These are phyloP conservation scores for Gossypium herbaceum DNA, from an alignment of 345 rosid genomes.

Conservation along the genomic window DNA sequence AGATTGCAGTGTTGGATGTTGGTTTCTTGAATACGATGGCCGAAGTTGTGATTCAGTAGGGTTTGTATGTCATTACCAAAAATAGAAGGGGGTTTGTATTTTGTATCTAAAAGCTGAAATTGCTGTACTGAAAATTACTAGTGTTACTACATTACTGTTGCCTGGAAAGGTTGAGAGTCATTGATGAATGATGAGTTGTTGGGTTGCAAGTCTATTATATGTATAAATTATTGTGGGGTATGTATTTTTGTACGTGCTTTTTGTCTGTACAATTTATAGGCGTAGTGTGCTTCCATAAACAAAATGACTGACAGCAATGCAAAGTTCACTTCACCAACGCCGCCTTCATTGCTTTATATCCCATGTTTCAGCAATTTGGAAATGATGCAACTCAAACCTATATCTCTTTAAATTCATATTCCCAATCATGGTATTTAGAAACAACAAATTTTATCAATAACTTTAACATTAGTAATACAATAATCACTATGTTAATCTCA, in stretches of 20 bases:
- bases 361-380: neutral
- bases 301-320: neutral
- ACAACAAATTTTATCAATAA: too few relatives aligned
- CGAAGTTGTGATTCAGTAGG: slow-evolving; percentile 19
- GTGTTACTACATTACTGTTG: neutral
- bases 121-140: slow-evolving; percentile 24
- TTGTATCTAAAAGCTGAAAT: slow-evolving; percentile 23
- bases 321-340: neutral
- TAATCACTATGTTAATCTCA: too few relatives aligned
- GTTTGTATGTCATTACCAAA: neutral
- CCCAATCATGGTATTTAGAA: too few relatives aligned
- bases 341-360: neutral
- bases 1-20: slow-evolving; percentile 15
- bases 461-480: too few relatives aligned
- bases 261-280: neutral
- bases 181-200: neutral
- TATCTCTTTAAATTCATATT: too few relatives aligned
- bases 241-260: neutral
- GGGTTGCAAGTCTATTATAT: neutral
- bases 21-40: slow-evolving; percentile 15
- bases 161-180: neutral
- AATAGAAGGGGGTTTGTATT: too few relatives aligned
- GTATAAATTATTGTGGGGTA: neutral
- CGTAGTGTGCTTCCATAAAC: neutral
- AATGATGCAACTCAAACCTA: too few relatives aligned